Evolutionary conservation across 257 asterid species (phyloP), one percentile per base, ranked within the genome.

Genomic region (Solanum virginianum): DNA sequence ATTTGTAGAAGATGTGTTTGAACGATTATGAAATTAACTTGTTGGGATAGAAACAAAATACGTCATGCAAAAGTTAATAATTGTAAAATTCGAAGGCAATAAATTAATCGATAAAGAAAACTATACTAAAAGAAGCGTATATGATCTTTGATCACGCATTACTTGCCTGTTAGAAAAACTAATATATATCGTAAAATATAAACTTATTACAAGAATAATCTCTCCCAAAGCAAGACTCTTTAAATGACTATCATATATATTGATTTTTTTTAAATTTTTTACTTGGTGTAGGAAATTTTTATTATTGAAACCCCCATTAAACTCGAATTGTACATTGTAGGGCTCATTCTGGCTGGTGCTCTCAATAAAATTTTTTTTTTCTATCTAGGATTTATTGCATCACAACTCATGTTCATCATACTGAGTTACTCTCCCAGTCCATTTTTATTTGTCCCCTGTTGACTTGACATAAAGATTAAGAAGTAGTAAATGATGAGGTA

Each of bases 51-150:
- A 22, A 22, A 62, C 22, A 60, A 22, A 16, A 22, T 2, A 3
- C 4, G 8, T 6, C 0, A 5, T 3, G 4, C 12, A 4, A 62
- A 1, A 11, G 6, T 22, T 7, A 60, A 60, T 2, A n/a, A 0
- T n/a, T 60, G 1, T 4, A 22, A 10, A 60, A 5, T 1, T 60
- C 22, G 68, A 60, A 0, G 11, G 11, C 0, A 2, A 60, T 59
- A 57, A 57, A 8, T 57, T 57, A 57, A 6, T 18, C 1, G 65
- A 57, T 20, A 41, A 41, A 41, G 8, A 41, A 41, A 41, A 41
- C 45, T 6, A 43, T 8, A 43, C 10, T 43, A 43, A 60, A n/a
- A n/a, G 29, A n/a, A 60, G 10, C 8, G 8, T 43, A 43, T 60
- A 60, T 10, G 32, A n/a, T 10, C 4, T 22, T 32, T 32, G 1